Percentiles rank a stretch among this genome's conserved stretches.
phyloP scores from a whole-genome alignment of 306 rosid genomes.

The Gastrolobium bilobum region DNA sequence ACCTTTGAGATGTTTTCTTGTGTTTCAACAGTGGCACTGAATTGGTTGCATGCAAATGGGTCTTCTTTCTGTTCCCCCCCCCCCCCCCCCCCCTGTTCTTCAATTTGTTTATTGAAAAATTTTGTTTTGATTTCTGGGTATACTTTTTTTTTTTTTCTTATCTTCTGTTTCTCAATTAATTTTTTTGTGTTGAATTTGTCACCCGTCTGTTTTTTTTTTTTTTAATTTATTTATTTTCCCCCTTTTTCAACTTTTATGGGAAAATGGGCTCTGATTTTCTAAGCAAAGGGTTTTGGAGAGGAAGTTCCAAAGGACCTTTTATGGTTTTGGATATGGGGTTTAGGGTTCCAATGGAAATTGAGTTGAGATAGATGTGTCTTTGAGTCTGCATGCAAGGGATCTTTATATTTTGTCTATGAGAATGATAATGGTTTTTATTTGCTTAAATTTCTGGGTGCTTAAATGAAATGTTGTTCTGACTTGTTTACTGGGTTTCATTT shows the following conservation, averaged over 20 bases:
- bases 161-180: slow-evolving; percentile 6
- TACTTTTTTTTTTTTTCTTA: not conserved
- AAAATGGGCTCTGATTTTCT: slow-evolving; percentile 11
- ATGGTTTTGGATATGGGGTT: slow-evolving; percentile 43
- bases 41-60: slow-evolving; percentile 62
- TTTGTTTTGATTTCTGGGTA: slow-evolving; percentile 37
- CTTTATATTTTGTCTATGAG: slow-evolving; percentile 7
- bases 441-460: slow-evolving; percentile 10
- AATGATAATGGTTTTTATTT: slow-evolving; percentile 12
- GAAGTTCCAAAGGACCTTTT: not conserved
- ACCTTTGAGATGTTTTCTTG: slow-evolving; percentile 9
- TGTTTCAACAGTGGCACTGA: slow-evolving; percentile 44
- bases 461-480: slow-evolving; percentile 7
- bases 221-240: not conserved
- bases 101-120: not conserved
- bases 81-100: not conserved
- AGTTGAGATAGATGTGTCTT: slow-evolving; percentile 23
- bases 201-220: not conserved
- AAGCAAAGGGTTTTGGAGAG: slow-evolving; percentile 23
- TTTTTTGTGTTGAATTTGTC: not conserved
- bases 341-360: slow-evolving; percentile 51
- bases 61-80: slow-evolving; percentile 2
- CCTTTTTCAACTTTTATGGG: not conserved
- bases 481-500: slow-evolving; percentile 24
- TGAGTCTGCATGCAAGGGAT: slow-evolving; percentile 63